Percentiles rank a stretch among this genome's conserved stretches.
These are phyloP conservation scores for Blastomyces gilchristii DNA, from an alignment of 2,329 filamentous ascomycete species.

Conservation along the genomic window DNA sequence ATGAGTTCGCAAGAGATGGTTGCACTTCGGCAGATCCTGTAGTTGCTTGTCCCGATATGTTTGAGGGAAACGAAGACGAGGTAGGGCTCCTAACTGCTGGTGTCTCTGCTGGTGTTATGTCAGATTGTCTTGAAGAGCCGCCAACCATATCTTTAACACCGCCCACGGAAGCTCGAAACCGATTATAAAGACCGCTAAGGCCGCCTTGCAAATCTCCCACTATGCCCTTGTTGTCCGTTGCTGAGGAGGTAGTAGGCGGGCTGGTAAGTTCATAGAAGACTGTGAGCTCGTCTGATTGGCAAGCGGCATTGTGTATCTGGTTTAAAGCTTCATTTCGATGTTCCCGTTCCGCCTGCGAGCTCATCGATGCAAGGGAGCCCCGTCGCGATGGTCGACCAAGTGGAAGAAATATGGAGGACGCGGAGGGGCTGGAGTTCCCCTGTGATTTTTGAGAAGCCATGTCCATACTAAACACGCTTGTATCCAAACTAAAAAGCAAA, in stretches of 20 bases:
- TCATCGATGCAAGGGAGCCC: slow-evolving; percentile 42
- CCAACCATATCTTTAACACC: slow-evolving; percentile 48
- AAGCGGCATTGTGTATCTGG: slow-evolving; percentile 82
- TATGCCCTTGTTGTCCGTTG: slow-evolving; percentile 58
- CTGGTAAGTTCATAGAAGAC: slow-evolving; percentile 85
- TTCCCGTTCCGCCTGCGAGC: slow-evolving; percentile 55
- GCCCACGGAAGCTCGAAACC: slow-evolving; percentile 72
- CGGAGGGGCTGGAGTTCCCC: slow-evolving; percentile 35
- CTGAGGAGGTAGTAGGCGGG: slow-evolving; percentile 48
- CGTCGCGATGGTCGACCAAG: slow-evolving; percentile 33
- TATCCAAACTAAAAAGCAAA: background rate
- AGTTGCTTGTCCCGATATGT: slow-evolving; percentile 14
- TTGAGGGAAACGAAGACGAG: slow-evolving; percentile 21
- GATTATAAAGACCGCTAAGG: slow-evolving; percentile 77
- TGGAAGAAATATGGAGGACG: slow-evolving; percentile 36
- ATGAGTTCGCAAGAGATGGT: slow-evolving; percentile 25
- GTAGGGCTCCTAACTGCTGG: slow-evolving; percentile 21
- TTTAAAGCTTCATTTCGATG: slow-evolving; percentile 68
- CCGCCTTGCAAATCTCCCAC: slow-evolving; percentile 72
- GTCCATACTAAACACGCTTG: background rate
- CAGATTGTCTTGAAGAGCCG: slow-evolving; percentile 24
- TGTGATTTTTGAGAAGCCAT: slow-evolving; percentile 32
- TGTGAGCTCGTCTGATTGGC: slow-evolving; percentile 70
- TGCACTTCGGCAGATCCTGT: slow-evolving; percentile 14
- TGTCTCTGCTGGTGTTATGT: slow-evolving; percentile 21